phyloP scores from a whole-genome alignment of 768 basidiomycete species.

The Macrolepiota dolichaula region DNA sequence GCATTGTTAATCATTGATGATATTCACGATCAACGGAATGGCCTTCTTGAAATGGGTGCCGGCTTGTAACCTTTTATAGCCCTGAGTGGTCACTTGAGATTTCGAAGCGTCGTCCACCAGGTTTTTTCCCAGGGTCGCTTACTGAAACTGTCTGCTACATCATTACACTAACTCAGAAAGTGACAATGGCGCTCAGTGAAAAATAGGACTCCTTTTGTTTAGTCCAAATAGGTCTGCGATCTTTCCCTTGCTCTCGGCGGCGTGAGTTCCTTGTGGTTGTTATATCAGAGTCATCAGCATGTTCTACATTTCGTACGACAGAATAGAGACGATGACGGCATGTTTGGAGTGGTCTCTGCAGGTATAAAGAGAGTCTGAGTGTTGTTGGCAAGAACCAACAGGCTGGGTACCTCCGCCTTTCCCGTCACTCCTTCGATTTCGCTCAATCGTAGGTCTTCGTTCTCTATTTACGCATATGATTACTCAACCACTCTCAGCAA shows the following conservation, averaged over 20 bases:
- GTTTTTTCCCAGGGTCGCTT: background rate
- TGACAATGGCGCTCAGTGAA: background rate
- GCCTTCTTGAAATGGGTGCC: background rate
- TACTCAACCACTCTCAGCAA: background rate
- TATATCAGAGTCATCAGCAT: background rate
- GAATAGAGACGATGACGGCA: background rate
- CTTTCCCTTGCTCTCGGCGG: background rate
- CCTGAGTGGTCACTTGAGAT: background rate
- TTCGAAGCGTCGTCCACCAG: background rate
- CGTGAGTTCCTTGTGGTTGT: background rate
- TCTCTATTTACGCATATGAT: background rate
- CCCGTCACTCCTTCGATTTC: background rate
- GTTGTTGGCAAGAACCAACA: background rate
- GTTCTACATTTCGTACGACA: background rate
- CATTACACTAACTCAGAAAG: background rate
- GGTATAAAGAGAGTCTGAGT: background rate
- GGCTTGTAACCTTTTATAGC: background rate
- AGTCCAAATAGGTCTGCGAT: background rate
- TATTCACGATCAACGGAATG: background rate
- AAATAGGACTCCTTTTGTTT: background rate
- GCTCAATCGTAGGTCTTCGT: background rate
- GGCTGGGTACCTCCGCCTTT: background rate
- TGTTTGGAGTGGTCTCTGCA: background rate
- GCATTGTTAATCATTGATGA: background rate
- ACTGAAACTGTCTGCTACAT: background rate